Percentiles rank a stretch among this genome's conserved stretches.
Evolutionary conservation across 129 eudicot genomes (phyloP).

Genomic region (Artemisia tridentata): DNA sequence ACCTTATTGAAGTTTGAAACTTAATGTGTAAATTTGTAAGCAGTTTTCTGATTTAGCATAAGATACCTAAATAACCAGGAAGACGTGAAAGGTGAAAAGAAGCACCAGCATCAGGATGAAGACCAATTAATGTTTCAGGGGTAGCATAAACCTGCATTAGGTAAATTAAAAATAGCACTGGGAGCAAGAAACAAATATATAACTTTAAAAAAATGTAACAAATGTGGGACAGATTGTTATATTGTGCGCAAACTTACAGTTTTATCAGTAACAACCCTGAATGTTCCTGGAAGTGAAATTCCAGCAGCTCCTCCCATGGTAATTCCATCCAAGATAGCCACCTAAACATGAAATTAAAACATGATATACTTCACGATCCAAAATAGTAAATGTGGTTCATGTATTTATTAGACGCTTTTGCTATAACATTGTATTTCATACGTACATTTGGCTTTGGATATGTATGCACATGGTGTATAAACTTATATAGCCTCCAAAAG

Average conservation of each 20-base stretch:
- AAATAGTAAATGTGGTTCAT: background rate
- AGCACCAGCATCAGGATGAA: conserved; percentile 92
- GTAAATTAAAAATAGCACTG: background rate
- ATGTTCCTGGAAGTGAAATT: conserved; percentile 69
- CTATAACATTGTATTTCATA: background rate
- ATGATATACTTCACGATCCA: background rate
- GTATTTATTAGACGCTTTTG: background rate
- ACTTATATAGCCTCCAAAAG: conserved; percentile 48
- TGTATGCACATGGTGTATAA: conserved; percentile 59
- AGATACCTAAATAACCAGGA: conserved; percentile 74
- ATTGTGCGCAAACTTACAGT: conserved; percentile 40
- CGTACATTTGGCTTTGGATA: conserved; percentile 81
- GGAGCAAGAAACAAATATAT: background rate
- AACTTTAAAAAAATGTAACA: background rate
- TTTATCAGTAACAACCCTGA: conserved; percentile 80
- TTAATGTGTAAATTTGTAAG: too few relatives aligned
- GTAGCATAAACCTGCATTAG: conserved; percentile 70
- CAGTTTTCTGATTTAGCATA: background rate
- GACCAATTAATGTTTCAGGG: conserved; percentile 83
- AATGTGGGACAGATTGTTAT: background rate
- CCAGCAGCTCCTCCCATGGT: conserved; percentile 94
- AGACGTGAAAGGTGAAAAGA: conserved; percentile 79
- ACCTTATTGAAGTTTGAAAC: too few relatives aligned
- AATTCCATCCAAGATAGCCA: conserved; percentile 74
- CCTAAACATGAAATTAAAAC: conserved; percentile 32